Conservation (phyloP, 108 stramenopile species). For the Aurantiochytrium sp. region DNA sequence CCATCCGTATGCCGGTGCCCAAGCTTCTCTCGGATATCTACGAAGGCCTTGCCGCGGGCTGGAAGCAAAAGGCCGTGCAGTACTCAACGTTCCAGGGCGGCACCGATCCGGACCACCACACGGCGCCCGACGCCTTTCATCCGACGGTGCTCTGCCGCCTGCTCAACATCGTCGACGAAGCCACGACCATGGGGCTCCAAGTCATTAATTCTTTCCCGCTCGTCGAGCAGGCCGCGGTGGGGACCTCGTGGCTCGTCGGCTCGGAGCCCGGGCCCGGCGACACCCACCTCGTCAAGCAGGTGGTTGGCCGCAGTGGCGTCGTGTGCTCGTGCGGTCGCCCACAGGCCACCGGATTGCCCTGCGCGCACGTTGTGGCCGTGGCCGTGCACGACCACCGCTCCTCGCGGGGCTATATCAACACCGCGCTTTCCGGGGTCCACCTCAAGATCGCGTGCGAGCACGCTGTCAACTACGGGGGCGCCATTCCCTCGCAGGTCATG, state of each 20-base stretch:
- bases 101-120: not conserved
- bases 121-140: not conserved
- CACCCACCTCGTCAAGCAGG: constrained; percentile 4
- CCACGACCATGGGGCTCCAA: not conserved
- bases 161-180: not conserved
- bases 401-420: not conserved
- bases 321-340: constrained; percentile 13
- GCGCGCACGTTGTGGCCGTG: constrained; percentile 21
- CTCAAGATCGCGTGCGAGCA: not conserved
- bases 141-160: not conserved
- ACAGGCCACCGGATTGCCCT: not conserved
- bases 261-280: not conserved
- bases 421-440: not conserved
- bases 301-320: not conserved
- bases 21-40: not conserved
- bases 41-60: not conserved
- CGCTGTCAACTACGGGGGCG: not conserved
- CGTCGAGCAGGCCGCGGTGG: not conserved
- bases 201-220: constrained; percentile 7
- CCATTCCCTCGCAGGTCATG: not conserved
- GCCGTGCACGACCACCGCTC: not conserved
- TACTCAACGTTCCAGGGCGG: not conserved
- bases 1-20: not conserved
- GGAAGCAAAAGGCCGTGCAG: not conserved
- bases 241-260: not conserved